Base-by-base conservation (phyloP, 495 filamentous ascomycete species). In the Lepidopterella palustris region DNA sequence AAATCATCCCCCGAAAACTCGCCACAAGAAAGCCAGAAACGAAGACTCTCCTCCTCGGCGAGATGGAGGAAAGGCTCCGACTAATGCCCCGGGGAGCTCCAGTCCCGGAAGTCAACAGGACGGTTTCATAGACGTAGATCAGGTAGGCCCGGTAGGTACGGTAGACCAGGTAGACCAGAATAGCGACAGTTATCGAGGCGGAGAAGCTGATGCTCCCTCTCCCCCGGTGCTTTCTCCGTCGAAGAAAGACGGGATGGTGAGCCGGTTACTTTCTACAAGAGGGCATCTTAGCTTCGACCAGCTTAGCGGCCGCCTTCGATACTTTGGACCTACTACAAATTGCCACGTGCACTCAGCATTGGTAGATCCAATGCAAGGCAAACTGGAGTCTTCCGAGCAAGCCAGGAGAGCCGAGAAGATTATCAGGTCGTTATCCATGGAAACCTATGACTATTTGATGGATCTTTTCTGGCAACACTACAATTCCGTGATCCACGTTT, bases 391-490 rank as follows among this genome's bases (percentile, higher is more conserved):
- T 10, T 31, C 70, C 3, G 74, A 78, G 51, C 75, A 77, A 55
- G 61, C 62, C n/a, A 68, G 72, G 31, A 62, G 76, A 55, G 73
- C 76, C 0, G 74, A 78, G 65, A 72, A 72, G 6, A 68, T 77
- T 49, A 78, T 82, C 42, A 60, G 72, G 11, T 65, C 69, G 11
- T 70, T 82, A 6, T 65, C 67, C 0, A 45, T 73, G 9, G 71
- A 74, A 42, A 79, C 76, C 0, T 74, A 79, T 45, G 79, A 81
- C 55, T 75, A 80, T 52, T 72, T 82, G 3, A 78, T 80, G 77
- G 63, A 71, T 13, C 69, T 74, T 18, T 82, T 80, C 64, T 81
- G 77, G 77, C 71, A 74, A n/a, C 64, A 73, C 52, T 80, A 78
- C 64, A 79, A 82, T 54, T 59, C 68, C 1, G 70, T 73, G 10